Evolutionary conservation across 1,284 basidiomycete species (phyloP).

Genomic region (Tremellales sp.): DNA sequence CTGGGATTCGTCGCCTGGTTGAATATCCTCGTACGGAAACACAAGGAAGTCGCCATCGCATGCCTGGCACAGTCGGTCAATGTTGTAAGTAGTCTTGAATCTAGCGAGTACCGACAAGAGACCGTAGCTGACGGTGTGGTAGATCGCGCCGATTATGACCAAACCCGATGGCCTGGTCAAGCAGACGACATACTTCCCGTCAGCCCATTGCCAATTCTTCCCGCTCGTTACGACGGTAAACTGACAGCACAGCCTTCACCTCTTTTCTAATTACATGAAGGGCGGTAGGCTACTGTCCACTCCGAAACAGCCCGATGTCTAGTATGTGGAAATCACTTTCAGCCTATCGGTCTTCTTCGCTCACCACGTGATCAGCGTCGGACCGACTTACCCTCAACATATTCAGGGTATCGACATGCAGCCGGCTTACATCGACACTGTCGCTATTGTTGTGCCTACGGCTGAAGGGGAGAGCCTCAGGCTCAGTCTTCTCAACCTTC

Average conservation of each 20-base stretch:
- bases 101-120: constrained; percentile 4
- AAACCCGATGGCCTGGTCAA: constrained; percentile 26
- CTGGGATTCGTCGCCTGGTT: constrained; percentile 61
- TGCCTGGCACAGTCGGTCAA: constrained; percentile 60
- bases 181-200: constrained; percentile 38
- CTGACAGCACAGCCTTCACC: constrained; percentile 9
- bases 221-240: too few species aligned
- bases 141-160: constrained; percentile 42
- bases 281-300: constrained; percentile 29
- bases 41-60: constrained; percentile 59
- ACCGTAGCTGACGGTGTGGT: not conserved
- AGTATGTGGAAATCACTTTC: constrained; percentile 16
- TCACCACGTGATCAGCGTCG: constrained; percentile 15
- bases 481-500: constrained; percentile 38
- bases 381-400: constrained; percentile 33
- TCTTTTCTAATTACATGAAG: constrained; percentile 40
- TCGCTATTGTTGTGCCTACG: constrained; percentile 29
- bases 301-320: constrained; percentile 25
- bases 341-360: too few species aligned
- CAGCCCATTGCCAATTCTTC: too few species aligned
- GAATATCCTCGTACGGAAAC: constrained; percentile 61
- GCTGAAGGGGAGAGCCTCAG: constrained; percentile 25
- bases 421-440: constrained; percentile 37
- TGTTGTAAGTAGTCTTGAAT: constrained; percentile 31
- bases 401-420: constrained; percentile 28